Evolutionary conservation across 495 filamentous ascomycete species (phyloP), one percentile per base, ranked within the genome.

Genomic region (Amphirosellinia nigrospora): DNA sequence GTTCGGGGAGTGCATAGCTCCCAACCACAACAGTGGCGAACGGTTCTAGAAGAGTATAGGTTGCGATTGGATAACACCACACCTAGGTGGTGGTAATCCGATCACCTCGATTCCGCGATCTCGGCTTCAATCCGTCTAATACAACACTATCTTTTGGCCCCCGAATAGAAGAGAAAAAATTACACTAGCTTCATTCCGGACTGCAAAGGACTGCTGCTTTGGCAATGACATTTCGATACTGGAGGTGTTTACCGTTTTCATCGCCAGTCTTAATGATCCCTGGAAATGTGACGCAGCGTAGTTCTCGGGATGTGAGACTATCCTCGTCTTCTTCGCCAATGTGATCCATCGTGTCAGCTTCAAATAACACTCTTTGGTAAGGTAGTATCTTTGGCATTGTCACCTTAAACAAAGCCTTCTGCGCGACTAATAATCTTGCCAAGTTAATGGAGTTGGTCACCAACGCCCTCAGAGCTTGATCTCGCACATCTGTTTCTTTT

Each of bases 291-390:
- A 86, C 82, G 72, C 81, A 81, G 64, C 79, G 78, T 23, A 84
- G 82, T 61, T 88, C 85, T 30, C 83, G 72, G 56, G 75, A 77
- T 32, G 78, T 71, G 39, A 82, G 75, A 36, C 72, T 75, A 7
- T 85, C 82, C 66, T 88, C 87, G 60, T 87, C 85, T 68, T 87
- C 86, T 30, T 84, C 86, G 41, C 85, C 83, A 52, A 88, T 83
- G 73, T 88, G 86, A 65, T 88, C 85, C 86, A 89, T 89, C 4
- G 72, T 84, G 63, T 80, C 78, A 13, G 72, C 28, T 70, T 88
- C 84, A 59, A 87, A 88, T 66, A 85, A 73, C 26, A 76, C 80
- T 38, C 71, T 77, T 66, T 87, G 84, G 71, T 86, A 80, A 2
- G 79, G 80, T 52, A 82, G 71, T 34, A 86, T 80, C 64, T 79